phyloP scores from a whole-genome alignment of 169 alveolate genomes.

The Cryptosporidium viatorum region DNA sequence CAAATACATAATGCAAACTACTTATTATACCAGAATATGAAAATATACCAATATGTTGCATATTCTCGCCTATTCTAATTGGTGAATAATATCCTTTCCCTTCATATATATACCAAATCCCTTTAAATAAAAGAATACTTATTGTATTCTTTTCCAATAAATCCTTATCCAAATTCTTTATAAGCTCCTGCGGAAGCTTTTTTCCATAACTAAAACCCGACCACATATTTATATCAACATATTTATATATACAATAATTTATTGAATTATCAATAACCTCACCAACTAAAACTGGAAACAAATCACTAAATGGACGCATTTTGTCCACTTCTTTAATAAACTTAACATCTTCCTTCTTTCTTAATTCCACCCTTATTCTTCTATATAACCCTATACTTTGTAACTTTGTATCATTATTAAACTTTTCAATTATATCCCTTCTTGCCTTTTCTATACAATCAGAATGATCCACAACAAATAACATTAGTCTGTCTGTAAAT shows the following conservation, averaged over 20 bases:
- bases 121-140: conserved; percentile 17
- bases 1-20: conserved; percentile 49
- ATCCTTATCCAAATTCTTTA: conserved; percentile 16
- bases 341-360: not conserved
- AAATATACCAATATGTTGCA: conserved; percentile 47
- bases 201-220: conserved; percentile 7
- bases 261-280: conserved; percentile 5
- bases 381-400: conserved; percentile 30
- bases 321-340: not conserved
- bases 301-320: conserved; percentile 35
- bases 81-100: conserved; percentile 60
- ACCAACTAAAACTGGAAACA: conserved; percentile 42
- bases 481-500: conserved; percentile 16
- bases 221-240: conserved; percentile 4
- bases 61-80: conserved; percentile 31
- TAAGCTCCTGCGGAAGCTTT: conserved; percentile 48
- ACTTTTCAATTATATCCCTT: not conserved
- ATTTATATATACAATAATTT: not conserved
- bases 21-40: conserved; percentile 32
- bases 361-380: conserved; percentile 42
- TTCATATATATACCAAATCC: conserved; percentile 64
- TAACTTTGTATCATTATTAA: not conserved
- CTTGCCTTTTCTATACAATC: conserved; percentile 38
- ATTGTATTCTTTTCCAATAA: not conserved
- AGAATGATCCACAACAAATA: conserved; percentile 8